phyloP scores from a whole-genome alignment of 2,329 filamentous ascomycete genomes.

The Neopestalotiopsis rosae region DNA sequence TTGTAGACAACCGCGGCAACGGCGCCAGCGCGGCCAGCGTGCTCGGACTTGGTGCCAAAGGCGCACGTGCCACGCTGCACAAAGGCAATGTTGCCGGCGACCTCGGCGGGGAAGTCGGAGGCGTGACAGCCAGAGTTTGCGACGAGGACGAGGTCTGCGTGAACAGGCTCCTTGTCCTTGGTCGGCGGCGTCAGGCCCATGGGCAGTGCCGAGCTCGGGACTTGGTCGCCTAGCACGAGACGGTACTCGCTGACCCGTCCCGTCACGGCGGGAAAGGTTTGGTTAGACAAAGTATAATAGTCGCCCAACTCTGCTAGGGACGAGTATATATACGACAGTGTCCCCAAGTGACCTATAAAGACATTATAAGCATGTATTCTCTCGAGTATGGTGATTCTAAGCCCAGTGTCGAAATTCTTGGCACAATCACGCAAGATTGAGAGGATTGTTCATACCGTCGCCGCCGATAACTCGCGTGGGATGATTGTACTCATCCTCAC shows the following conservation, averaged over 20 bases:
- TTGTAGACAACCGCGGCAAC: slow-evolving; percentile 77
- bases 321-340: slow-evolving; percentile 66
- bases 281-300: slow-evolving; percentile 68
- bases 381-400: neutral
- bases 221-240: slow-evolving; percentile 58
- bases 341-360: slow-evolving; percentile 63
- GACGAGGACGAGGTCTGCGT: slow-evolving; percentile 65
- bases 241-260: slow-evolving; percentile 65
- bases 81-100: slow-evolving; percentile 71
- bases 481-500: slow-evolving; percentile 66
- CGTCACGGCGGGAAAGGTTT: slow-evolving; percentile 67
- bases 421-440: neutral
- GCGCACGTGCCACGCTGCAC: slow-evolving; percentile 72
- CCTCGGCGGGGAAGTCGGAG: slow-evolving; percentile 65
- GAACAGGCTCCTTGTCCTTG: slow-evolving; percentile 61
- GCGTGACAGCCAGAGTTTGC: slow-evolving; percentile 66
- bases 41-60: slow-evolving; percentile 73
- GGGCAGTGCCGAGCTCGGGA: slow-evolving; percentile 55
- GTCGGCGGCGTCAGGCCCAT: slow-evolving; percentile 74
- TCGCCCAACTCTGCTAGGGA: slow-evolving; percentile 58
- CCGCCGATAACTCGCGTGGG: slow-evolving; percentile 76
- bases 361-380: slow-evolving; percentile 19
- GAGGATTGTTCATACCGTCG: slow-evolving; percentile 48
- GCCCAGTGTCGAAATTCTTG: neutral
- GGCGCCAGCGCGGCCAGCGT: slow-evolving; percentile 73